phyloP scores from a whole-genome alignment of 192 early-diverging fungal genomes.

The Dissophora ornata region DNA sequence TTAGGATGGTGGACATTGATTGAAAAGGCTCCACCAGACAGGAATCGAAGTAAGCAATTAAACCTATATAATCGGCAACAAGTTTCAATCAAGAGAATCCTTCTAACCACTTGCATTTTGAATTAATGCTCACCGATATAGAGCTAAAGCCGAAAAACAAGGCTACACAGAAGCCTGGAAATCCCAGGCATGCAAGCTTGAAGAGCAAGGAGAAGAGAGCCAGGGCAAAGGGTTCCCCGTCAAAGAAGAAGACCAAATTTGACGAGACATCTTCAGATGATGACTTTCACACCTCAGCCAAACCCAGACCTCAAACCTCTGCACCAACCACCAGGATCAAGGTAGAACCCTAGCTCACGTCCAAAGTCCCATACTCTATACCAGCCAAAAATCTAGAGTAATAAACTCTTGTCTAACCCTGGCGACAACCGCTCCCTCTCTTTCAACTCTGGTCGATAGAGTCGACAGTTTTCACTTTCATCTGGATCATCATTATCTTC shows the following conservation, averaged over 20 bases:
- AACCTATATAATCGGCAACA: too few species aligned
- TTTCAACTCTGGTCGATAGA: constrained; percentile 24
- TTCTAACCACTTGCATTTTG: too few species aligned
- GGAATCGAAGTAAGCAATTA: constrained; percentile 52
- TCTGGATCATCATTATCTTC: constrained; percentile 52
- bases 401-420: constrained; percentile 27
- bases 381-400: constrained; percentile 2
- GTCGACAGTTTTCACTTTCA: constrained; percentile 48
- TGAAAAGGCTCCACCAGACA: constrained; percentile 60
- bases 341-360: constrained; percentile 41
- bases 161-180: constrained; percentile 23
- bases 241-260: constrained; percentile 47
- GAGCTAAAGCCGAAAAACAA: constrained; percentile 52
- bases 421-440: background rate
- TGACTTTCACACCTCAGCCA: constrained; percentile 47
- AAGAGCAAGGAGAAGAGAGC: constrained; percentile 45
- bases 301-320: constrained; percentile 25
- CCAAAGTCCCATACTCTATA: background rate
- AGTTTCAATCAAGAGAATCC: too few species aligned
- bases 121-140: background rate
- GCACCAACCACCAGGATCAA: constrained; percentile 54
- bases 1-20: constrained; percentile 66
- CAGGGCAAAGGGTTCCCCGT: constrained; percentile 33
- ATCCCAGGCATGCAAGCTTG: background rate
- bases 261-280: constrained; percentile 53